Conservation (phyloP, 345 rosid genomes). For the Ceriops zippeliana region DNA sequence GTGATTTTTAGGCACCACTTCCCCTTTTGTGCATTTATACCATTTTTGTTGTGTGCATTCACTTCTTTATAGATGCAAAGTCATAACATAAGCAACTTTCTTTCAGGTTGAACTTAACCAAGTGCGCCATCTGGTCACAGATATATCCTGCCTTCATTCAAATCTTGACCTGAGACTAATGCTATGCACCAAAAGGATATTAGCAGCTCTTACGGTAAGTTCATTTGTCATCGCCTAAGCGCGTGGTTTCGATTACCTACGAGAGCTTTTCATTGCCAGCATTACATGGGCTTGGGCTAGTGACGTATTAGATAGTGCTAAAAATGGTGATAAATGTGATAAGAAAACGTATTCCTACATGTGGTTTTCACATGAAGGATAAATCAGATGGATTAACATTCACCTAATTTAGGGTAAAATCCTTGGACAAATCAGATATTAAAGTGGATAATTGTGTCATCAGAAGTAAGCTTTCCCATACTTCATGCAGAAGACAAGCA, state of each 20-base stretch:
- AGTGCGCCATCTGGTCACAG: conserved; percentile 48
- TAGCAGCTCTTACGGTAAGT: conserved; percentile 42
- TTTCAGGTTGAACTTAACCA: conserved; percentile 43
- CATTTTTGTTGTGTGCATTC: too few relatives aligned
- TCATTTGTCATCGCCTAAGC: background rate
- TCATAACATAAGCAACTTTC: conserved; percentile 12
- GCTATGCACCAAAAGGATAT: conserved; percentile 43
- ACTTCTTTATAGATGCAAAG: conserved; percentile 1
- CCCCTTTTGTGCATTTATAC: too few relatives aligned
- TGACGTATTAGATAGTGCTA: background rate
- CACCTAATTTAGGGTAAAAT: background rate
- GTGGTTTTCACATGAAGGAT: background rate
- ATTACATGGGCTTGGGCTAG: background rate
- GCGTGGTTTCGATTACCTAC: background rate
- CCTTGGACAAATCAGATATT: background rate
- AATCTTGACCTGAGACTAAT: conserved; percentile 65
- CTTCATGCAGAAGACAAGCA: too few relatives aligned
- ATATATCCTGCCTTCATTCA: conserved; percentile 55
- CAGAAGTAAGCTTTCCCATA: too few relatives aligned
- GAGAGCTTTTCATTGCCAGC: background rate
- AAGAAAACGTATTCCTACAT: background rate
- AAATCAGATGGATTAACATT: background rate
- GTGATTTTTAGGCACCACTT: conserved; percentile 2
- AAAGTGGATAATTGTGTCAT: background rate
- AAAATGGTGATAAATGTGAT: background rate